phyloP scores from a whole-genome alignment of 1,139 yeast genomes.

The Candida frijolesensis region DNA sequence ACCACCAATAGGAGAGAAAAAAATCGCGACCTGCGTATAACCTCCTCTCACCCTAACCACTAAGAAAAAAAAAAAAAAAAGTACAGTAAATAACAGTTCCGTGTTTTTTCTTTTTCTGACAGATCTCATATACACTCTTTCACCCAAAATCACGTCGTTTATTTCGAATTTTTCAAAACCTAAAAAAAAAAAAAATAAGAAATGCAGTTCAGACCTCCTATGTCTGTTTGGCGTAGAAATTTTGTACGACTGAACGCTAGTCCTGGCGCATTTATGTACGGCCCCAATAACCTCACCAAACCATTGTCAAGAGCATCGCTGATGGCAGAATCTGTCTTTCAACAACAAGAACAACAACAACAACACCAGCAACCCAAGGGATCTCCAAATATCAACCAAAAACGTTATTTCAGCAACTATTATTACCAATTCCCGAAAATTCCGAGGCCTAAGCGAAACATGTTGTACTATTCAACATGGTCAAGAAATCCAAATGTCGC shows the following conservation, averaged over 20 bases:
- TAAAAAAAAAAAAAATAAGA: constrained; percentile 6
- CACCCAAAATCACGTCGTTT: constrained; percentile 1
- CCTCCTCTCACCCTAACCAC: no score
- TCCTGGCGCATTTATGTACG: constrained; percentile 19
- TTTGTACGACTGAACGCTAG: constrained; percentile 12
- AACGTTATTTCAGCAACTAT: constrained; percentile 26
- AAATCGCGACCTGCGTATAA: no score
- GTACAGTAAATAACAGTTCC: not conserved
- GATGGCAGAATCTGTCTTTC: constrained; percentile 36
- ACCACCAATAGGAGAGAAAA: no score
- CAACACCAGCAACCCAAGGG: constrained; percentile 14
- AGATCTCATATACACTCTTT: not conserved
- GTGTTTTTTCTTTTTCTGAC: not conserved
- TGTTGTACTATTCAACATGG: constrained; percentile 56
- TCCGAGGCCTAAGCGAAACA: constrained; percentile 65
- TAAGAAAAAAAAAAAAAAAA: no score
- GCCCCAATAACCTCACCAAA: constrained; percentile 39
- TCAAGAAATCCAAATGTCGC: constrained; percentile 19
- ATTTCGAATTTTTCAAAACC: not conserved
- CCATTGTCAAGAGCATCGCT: constrained; percentile 47
- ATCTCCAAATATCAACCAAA: constrained; percentile 16
- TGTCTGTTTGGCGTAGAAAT: constrained; percentile 18
- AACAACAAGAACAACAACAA: constrained; percentile 16
- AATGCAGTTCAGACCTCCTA: constrained; percentile 30
- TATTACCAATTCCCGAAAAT: constrained; percentile 59